Evolutionary conservation across 257 asterid species (phyloP).

Genomic region (Ehretia macrophylla): DNA sequence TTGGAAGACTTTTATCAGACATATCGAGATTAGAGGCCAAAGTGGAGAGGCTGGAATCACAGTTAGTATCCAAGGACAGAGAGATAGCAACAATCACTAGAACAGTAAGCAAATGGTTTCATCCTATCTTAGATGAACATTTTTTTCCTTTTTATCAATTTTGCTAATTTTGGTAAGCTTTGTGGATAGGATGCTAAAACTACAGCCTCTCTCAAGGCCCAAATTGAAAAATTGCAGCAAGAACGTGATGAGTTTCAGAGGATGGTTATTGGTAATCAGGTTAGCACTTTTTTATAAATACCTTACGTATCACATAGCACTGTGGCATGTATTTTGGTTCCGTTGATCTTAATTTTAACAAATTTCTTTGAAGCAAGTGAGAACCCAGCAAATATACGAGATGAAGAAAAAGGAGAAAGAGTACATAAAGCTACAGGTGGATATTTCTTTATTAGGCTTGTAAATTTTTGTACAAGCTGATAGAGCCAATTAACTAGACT

Average conservation of each 20-base stretch:
- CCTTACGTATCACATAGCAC: not conserved
- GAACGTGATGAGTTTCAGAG: conserved; percentile 47
- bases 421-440: conserved; percentile 77
- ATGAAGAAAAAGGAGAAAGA: conserved; percentile 96
- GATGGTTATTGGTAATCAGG: conserved; percentile 55
- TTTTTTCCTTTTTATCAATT: not conserved
- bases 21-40: conserved; percentile 91
- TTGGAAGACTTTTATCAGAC: conserved; percentile 77
- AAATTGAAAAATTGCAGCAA: conserved; percentile 46
- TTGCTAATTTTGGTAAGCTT: conserved; percentile 11
- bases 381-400: conserved; percentile 87
- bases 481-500: not conserved
- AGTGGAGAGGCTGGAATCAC: conserved; percentile 93
- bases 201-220: conserved; percentile 38
- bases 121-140: conserved; percentile 6
- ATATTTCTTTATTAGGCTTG: not conserved
- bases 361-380: conserved; percentile 58
- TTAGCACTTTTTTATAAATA: conserved; percentile 1
- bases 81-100: conserved; percentile 94
- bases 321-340: not conserved
- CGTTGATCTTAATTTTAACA: conserved; percentile 4
- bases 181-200: conserved; percentile 78
- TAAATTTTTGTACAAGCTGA: not conserved
- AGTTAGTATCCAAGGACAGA: conserved; percentile 71
- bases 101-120: conserved; percentile 43